phyloP scores from a whole-genome alignment of 129 eudicot species.

The Apium graveolens region DNA sequence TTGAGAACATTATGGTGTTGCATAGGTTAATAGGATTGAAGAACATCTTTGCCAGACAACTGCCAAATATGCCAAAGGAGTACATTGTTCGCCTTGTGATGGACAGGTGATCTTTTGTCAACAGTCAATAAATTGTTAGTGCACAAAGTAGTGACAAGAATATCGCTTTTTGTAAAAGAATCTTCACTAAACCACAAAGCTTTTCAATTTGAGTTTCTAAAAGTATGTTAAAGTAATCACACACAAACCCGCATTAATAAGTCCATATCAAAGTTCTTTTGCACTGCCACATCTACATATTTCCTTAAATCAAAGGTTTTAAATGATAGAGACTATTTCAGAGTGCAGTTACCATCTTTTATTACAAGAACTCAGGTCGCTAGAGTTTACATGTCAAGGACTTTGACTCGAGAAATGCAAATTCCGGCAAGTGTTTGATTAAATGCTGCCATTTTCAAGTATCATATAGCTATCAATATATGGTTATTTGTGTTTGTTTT shows the following conservation, averaged over 20 bases:
- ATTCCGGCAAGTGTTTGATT: not conserved
- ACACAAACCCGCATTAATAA: not conserved
- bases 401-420: not conserved
- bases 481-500: not conserved
- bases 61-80: conserved; percentile 99
- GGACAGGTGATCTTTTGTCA: conserved; percentile 58
- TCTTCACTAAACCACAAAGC: not conserved
- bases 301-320: not conserved
- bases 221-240: not conserved
- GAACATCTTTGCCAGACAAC: conserved; percentile 85
- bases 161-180: not conserved
- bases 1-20: not conserved
- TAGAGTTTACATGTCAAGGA: not conserved
- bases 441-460: not conserved
- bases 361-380: not conserved
- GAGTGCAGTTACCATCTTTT: not conserved
- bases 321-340: not conserved
- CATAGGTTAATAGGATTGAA: conserved; percentile 94
- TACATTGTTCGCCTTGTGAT: conserved; percentile 97
- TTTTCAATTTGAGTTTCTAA: not conserved
- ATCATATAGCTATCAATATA: not conserved
- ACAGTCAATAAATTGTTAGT: not conserved
- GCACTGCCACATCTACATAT: not conserved
- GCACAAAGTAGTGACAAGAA: not conserved
- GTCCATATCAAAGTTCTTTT: not conserved